Evolutionary conservation across 352 stramenopile genomes (phyloP), one percentile per base, ranked within the genome.

Genomic region (Plasmopara viticola): DNA sequence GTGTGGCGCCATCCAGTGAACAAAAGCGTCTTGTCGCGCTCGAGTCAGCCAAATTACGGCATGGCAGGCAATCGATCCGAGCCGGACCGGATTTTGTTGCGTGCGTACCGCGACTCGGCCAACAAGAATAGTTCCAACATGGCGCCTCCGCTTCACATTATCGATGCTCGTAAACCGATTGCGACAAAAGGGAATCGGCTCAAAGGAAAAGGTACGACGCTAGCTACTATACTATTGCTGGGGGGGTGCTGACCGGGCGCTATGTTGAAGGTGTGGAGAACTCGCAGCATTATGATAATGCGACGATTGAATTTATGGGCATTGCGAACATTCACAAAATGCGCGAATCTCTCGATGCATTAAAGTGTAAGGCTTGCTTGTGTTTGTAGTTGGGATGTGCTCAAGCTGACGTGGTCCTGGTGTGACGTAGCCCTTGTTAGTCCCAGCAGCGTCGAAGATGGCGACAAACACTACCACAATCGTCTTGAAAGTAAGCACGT

Each of bases 291-390:
- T 99, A 99, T 66, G 79, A 95, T 45, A 95, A 96, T 44, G 85
- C 87, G 9, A 95, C 87, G 2, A 86, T 99, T 42, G 90, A 97
- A 50, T 99, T 99, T 70, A 96, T 97, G 81, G 95, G 95, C 18
- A 99, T 99, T 60, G 93, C 88, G 13, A 99, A 99, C 66, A 99
- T 99, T 59, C 96, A 99, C 79, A 96, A 95, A 50, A 98, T 99
- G 74, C 93, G 96, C 44, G 90, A 98, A 60, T 94, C 90, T 0
- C 81, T 99, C 53, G 85, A 97, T 58, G 65, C 70, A 10, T 53
- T 97, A 4, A 84, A 90, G 53, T 62, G 79, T 90, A 58, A 41
- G 75, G 12, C 15, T 40, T 2, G 44, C 14, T 34, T 34, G 9
- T 47, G 33, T 1, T 25, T 25, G 15, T 3, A 38, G 28, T 12